Evolutionary conservation across 2,329 filamentous ascomycete species (phyloP), one percentile per base, ranked within the genome.

Genomic region (Fusarium sp.): DNA sequence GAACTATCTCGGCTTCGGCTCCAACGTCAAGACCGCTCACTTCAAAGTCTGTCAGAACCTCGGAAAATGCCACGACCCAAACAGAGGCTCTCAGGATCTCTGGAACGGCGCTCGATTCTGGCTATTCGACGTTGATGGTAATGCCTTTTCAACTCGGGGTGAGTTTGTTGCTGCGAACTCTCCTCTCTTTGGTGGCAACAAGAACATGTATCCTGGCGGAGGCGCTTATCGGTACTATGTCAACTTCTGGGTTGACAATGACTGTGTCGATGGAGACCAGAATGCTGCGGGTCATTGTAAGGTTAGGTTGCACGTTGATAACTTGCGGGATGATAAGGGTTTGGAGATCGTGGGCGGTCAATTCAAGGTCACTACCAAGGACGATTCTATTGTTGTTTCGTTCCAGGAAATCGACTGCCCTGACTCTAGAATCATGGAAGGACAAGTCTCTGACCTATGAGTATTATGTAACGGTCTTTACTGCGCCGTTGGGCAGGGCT

Each of bases 391-490:
- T 1, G 34, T 37, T 11, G 34, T n/a, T n/a, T n/a, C 34, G 2
- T 37, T 37, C 18, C 34, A 37, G 0, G 34, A 37, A 6, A 18
- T 37, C 3, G 3, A 37, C 10, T 37, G 34, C n/a, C 34, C 34
- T n/a, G 34, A 37, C 4, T n/a, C 34, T 37, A 37, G 34, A 9
- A n/a, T 37, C 5, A 11, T 37, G 18, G 9, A 2, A 1, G 34
- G n/a, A 4, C 34, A 3, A 0, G 5, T 37, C 3, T 37, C 34
- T 6, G 34, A 37, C 18, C n/a, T n/a, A n/a, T n/a, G n/a, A n/a
- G n/a, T n/a, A n/a, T n/a, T n/a, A n/a, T n/a, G n/a, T n/a, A n/a
- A n/a, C n/a, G n/a, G n/a, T n/a, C n/a, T n/a, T n/a, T n/a, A n/a
- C n/a, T n/a, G n/a, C n/a, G n/a, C n/a, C n/a, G n/a, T n/a, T n/a